Evolutionary conservation across 176 grass and related monocot genomes (phyloP).

Genomic region (Musa itinerans): DNA sequence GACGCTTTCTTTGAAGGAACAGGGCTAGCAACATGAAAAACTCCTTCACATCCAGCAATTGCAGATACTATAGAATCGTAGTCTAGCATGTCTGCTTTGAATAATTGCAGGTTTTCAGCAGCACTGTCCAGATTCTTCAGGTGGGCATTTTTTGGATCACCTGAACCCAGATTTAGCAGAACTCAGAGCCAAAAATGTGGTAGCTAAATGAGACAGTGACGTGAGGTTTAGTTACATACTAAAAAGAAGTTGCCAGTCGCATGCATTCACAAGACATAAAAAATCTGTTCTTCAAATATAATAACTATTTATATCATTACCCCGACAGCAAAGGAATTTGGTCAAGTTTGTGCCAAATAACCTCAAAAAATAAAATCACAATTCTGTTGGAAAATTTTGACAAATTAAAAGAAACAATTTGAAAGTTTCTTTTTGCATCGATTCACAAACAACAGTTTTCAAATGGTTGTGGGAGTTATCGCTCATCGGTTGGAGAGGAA

Average conservation of each 20-base stretch:
- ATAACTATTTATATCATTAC: background rate
- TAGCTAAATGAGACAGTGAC: background rate
- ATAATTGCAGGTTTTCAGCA: slow-evolving; percentile 20
- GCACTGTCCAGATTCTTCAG: slow-evolving; percentile 29
- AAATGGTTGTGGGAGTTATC: background rate
- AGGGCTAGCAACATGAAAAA: slow-evolving; percentile 49
- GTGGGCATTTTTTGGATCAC: slow-evolving; percentile 30
- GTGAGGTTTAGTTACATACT: background rate
- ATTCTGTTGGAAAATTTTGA: background rate
- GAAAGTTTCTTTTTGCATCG: background rate
- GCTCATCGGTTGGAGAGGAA: background rate
- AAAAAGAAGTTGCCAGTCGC: background rate
- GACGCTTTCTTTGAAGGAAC: background rate
- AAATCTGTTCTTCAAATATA: background rate
- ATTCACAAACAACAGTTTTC: background rate
- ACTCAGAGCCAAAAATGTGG: background rate
- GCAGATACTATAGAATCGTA: slow-evolving; percentile 19
- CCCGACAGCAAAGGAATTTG: background rate
- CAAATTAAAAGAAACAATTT: background rate
- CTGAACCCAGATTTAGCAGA: slow-evolving; percentile 14
- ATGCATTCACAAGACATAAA: too few relatives aligned
- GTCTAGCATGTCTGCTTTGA: slow-evolving; percentile 45
- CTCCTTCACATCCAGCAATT: slow-evolving; percentile 28
- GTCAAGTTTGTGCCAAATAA: background rate
- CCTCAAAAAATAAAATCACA: background rate